These are phyloP conservation scores for Podaxis sp. DNA, from an alignment of 768 basidiomycete genomes.

Conservation along the genomic window DNA sequence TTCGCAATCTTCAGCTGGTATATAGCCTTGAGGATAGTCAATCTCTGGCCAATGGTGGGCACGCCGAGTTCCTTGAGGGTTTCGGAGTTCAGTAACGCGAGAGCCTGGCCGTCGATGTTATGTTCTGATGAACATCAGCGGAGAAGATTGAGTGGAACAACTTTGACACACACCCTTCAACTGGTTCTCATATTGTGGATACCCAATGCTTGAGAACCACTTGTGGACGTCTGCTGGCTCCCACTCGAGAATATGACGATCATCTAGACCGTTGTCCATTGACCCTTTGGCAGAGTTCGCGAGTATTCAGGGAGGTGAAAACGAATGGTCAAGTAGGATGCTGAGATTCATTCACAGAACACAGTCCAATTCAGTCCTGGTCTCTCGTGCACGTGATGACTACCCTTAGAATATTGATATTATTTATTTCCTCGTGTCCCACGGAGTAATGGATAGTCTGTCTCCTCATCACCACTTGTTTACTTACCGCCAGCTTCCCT, in stretches of 20 bases:
- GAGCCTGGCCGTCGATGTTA: constrained; percentile 86
- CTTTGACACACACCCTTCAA: constrained; percentile 58
- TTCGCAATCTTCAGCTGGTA: constrained; percentile 86
- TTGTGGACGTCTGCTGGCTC: constrained; percentile 72
- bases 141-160: constrained; percentile 9
- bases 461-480: background rate
- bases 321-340: background rate
- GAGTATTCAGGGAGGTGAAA: background rate
- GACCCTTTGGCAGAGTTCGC: background rate
- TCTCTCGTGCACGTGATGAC: constrained; percentile 10
- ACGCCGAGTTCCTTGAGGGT: constrained; percentile 84
- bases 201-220: constrained; percentile 77
- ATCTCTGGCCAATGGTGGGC: constrained; percentile 84
- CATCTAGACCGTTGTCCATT: constrained; percentile 33
- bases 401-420: constrained; percentile 11
- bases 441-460: background rate
- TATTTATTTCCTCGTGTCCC: constrained; percentile 8
- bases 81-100: constrained; percentile 81
- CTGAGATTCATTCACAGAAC: too few species aligned
- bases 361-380: background rate
- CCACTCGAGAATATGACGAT: constrained; percentile 56
- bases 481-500: background rate
- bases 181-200: constrained; percentile 79
- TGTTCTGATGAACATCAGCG: constrained; percentile 50
- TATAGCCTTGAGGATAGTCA: constrained; percentile 88